phyloP scores from a whole-genome alignment of 768 basidiomycete genomes.

The Leccinum aurantiacum region DNA sequence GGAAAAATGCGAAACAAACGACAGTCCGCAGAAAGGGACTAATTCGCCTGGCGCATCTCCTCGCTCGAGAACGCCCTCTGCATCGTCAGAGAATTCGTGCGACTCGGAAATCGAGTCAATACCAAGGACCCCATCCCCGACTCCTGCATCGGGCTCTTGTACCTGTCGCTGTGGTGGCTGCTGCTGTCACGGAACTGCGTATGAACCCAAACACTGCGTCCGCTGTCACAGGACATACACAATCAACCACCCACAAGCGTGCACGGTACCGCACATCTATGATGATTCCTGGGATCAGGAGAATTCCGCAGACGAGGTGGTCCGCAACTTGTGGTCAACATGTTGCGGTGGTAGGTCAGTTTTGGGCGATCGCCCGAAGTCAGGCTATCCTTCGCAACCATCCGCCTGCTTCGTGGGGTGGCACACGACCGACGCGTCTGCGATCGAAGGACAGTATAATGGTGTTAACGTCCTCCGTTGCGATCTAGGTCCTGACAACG shows the following conservation, averaged over 20 bases:
- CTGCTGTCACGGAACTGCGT: slow-evolving; percentile 3
- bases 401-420: slow-evolving; percentile 1
- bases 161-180: slow-evolving; percentile 4
- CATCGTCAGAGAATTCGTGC: neutral
- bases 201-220: slow-evolving; percentile 4
- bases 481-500: neutral
- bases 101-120: neutral
- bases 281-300: neutral
- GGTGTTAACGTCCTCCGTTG: slow-evolving; percentile 4
- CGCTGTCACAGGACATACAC: slow-evolving; percentile 5
- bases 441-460: slow-evolving; percentile 3
- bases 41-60: neutral
- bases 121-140: neutral
- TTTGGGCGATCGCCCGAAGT: neutral
- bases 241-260: neutral
- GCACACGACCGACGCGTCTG: neutral
- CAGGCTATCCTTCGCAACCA: neutral
- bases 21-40: neutral
- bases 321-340: neutral
- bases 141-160: neutral
- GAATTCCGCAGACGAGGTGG: neutral
- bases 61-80: neutral
- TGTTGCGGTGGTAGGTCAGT: neutral
- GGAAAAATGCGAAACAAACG: neutral
- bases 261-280: slow-evolving; percentile 1